Evolutionary conservation across 2,329 filamentous ascomycete genomes (phyloP), one percentile per base, ranked within the genome.

Genomic region (Cytospora leucostoma): DNA sequence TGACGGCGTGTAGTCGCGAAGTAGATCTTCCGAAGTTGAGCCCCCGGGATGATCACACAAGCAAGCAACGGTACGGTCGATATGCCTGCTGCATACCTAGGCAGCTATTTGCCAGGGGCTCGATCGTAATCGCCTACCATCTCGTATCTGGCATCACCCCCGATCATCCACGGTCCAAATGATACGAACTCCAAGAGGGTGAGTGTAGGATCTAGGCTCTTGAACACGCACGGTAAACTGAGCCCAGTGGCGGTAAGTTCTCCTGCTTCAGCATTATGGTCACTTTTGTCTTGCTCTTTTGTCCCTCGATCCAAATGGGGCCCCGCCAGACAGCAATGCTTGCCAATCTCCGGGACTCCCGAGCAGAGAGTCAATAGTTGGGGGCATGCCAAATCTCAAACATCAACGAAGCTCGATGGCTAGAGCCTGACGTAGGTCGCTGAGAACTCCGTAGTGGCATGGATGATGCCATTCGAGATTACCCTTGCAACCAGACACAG

Each of bases 401-500:
- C 60, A 53, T 40, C 17, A 54, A 37, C 40, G 37, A 59, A 53
- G 56, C 50, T 53, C 40, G 52, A 19, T 34, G 11, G 59, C 3
- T n/a, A 61, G 56, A 40, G 52, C 56, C 56, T 32, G 56, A 34
- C 44, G 27, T 47, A 34, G 63, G 59, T 62, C 55, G 21, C 40
- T 44, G 47, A 13, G 40, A n/a, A 27, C 44, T 52, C 55, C 27
- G 52, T 38, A 19, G 19, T 47, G 62, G 53, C 62, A 60, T 61
- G 60, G 63, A 38, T 63, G 12, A 63, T 65, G 60, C 60, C 63
- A 56, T 38, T 44, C 33, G 55, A 17, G 38, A 13, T 17, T n/a
- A 59, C 33, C 35, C 49, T 38, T 21, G 50, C 56, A 55, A 44
- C 47, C 56, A 51, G 44, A 19, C 12, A 47, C 60, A 58, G 52